These are phyloP conservation scores for Zoysia matrella DNA, from an alignment of 202 grass and related monocot genomes.

Conservation along the genomic window DNA sequence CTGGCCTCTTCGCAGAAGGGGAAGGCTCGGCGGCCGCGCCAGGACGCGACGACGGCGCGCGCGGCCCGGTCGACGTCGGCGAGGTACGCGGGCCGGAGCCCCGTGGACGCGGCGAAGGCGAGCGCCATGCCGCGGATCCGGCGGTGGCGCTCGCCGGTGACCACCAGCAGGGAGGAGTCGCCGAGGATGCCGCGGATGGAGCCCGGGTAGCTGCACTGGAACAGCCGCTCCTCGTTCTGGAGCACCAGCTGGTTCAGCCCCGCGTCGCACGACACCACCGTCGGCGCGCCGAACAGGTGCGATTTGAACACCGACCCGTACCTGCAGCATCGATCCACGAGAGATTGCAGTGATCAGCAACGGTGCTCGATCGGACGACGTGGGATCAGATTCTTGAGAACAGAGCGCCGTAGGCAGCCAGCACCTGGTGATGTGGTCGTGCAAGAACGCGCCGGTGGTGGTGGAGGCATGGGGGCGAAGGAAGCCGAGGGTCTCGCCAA, in stretches of 20 bases:
- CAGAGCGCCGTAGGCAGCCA: too few species aligned
- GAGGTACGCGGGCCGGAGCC: conserved; percentile 21
- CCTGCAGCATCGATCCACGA: conserved; percentile 15
- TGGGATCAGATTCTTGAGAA: background rate
- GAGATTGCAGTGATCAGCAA: background rate
- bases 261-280: conserved; percentile 60
- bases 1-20: conserved; percentile 44
- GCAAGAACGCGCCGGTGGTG: conserved; percentile 46
- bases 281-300: conserved; percentile 54
- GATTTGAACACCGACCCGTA: conserved; percentile 64
- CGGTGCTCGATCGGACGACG: background rate
- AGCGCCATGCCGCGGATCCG: conserved; percentile 39
- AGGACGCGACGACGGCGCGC: conserved; percentile 32
- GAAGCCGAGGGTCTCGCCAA: conserved; percentile 62
- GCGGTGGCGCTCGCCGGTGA: conserved; percentile 54
- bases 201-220: conserved; percentile 53
- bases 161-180: conserved; percentile 36
- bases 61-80: conserved; percentile 35
- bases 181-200: conserved; percentile 47
- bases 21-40: conserved; percentile 30
- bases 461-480: conserved; percentile 43
- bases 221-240: conserved; percentile 51
- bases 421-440: conserved; percentile 36
- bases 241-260: conserved; percentile 57
- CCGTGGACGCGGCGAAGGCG: conserved; percentile 38